These are phyloP conservation scores for Senna tora DNA, from an alignment of 306 rosid species.

Conservation along the genomic window DNA sequence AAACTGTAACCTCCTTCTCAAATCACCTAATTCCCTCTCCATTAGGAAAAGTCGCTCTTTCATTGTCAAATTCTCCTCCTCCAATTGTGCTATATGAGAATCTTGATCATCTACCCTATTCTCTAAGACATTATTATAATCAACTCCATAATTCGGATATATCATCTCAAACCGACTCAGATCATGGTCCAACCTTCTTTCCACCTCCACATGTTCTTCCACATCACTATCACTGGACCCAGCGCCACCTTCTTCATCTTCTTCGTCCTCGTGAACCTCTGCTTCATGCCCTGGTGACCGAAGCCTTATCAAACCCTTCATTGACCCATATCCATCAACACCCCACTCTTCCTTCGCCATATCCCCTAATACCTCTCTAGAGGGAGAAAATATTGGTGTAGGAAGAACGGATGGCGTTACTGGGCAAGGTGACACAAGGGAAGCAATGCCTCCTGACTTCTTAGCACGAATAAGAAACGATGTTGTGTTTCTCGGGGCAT, in stretches of 20 bases:
- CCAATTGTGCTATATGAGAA: conserved; percentile 85
- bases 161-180: conserved; percentile 95
- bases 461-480: conserved; percentile 87
- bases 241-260: conserved; percentile 52
- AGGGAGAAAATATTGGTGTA: conserved; percentile 83
- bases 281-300: conserved; percentile 67
- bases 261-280: conserved; percentile 56
- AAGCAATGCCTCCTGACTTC: conserved; percentile 86
- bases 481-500: conserved; percentile 93
- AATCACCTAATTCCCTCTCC: conserved; percentile 83
- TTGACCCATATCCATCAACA: conserved; percentile 95
- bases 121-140: conserved; percentile 74
- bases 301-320: conserved; percentile 91
- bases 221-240: conserved; percentile 92
- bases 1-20: conserved; percentile 75
- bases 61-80: conserved; percentile 90
- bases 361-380: conserved; percentile 85
- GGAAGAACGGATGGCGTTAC: conserved; percentile 92
- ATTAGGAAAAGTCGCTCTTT: conserved; percentile 85
- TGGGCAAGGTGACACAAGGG: conserved; percentile 86
- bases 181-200: conserved; percentile 90
- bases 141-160: conserved; percentile 78
- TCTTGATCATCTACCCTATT: conserved; percentile 96
- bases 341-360: conserved; percentile 98
- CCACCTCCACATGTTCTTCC: conserved; percentile 92